Conservation (phyloP, 257 asterid genomes). For the Asclepias syriaca region DNA sequence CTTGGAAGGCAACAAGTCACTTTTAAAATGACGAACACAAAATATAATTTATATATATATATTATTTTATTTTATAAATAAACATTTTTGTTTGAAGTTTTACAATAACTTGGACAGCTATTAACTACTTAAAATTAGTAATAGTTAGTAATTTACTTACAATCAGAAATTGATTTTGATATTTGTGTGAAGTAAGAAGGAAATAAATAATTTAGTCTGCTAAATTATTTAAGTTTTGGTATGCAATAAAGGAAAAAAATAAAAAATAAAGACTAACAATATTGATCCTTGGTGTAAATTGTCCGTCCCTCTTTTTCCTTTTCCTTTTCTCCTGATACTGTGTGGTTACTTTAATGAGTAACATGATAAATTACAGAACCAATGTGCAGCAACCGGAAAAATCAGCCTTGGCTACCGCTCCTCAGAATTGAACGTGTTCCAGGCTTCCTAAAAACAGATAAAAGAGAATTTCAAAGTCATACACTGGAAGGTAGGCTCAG, state of each 20-base stretch:
- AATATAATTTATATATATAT: no score
- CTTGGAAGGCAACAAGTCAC: no score
- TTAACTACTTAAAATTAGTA: no score
- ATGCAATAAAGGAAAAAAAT: not conserved
- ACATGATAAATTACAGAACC: constrained; percentile 8
- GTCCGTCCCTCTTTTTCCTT: not conserved
- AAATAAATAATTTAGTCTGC: no score
- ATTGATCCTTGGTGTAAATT: not conserved
- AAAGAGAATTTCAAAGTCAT: not conserved
- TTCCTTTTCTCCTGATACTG: not conserved
- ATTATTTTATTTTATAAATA: no score
- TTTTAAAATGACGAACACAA: no score
- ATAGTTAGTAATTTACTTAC: no score
- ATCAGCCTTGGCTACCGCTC: constrained; percentile 45
- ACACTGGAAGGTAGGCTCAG: not conserved
- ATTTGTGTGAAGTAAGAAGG: no score
- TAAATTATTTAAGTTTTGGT: no score
- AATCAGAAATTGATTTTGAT: no score
- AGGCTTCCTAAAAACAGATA: constrained; percentile 66
- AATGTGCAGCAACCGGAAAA: constrained; percentile 3
- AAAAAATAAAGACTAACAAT: not conserved
- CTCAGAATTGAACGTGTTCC: constrained; percentile 92
- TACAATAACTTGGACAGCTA: no score
- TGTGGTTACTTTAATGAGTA: constrained; percentile 1
- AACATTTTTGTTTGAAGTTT: no score